Conservation (phyloP, 163 green algal species). For the Scenedesmus sp. region DNA sequence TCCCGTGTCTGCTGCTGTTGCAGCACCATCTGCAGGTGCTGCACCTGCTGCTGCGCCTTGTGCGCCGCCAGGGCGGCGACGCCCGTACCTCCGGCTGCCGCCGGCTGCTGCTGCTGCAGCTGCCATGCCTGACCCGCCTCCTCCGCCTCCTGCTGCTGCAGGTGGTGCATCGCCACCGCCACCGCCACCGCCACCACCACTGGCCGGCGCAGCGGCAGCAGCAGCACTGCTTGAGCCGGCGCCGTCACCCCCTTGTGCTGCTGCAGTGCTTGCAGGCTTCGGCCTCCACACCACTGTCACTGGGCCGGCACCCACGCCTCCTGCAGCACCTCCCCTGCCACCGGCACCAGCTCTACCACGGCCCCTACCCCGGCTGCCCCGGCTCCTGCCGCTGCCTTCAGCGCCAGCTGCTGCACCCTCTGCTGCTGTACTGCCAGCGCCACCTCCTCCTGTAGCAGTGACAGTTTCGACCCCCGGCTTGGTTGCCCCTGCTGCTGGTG, state of each 20-base stretch:
- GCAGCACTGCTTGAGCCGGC: not conserved
- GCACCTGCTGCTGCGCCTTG: not conserved
- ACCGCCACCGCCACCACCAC: not conserved
- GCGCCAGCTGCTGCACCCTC: not conserved
- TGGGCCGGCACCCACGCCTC: not conserved
- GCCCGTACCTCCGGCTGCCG: constrained; percentile 12
- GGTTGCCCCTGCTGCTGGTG: not conserved
- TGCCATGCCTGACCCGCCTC: not conserved
- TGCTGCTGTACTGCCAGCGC: not conserved
- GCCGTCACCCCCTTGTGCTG: not conserved
- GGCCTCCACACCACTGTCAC: constrained; percentile 48
- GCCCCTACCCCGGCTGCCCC: constrained; percentile 3
- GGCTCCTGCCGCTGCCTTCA: not conserved
- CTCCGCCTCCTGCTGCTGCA: not conserved
- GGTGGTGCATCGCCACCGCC: not conserved
- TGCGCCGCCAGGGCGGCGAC: not conserved
- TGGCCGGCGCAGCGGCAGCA: too few species aligned
- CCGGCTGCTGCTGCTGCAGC: not conserved
- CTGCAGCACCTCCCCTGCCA: not conserved
- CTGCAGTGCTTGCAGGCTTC: not conserved
- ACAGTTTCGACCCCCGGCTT: not conserved
- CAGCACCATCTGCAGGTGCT: not conserved
- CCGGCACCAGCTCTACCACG: not conserved
- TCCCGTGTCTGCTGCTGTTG: not conserved
- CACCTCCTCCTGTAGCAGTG: not conserved